Evolutionary conservation across 148 eudicot genomes (phyloP).

Genomic region (Diospyros kaki): DNA sequence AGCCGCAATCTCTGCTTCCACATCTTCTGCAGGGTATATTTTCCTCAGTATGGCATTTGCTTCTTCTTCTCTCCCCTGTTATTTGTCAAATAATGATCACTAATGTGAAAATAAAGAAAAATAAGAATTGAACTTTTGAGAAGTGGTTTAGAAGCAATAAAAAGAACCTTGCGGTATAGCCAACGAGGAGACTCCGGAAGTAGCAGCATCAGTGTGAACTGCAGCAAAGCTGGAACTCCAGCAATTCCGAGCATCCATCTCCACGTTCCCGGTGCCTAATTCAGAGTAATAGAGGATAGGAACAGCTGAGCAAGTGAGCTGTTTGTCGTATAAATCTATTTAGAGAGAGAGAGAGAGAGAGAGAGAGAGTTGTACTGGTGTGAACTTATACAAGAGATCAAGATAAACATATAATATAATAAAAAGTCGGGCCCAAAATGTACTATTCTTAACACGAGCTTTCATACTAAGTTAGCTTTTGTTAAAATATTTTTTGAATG

Average conservation of each 20-base stretch:
- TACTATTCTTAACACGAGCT: too few relatives aligned
- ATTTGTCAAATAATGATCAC: background rate
- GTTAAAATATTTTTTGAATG: too few relatives aligned
- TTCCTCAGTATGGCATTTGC: constrained; percentile 40
- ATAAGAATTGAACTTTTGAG: background rate
- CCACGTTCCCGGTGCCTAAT: constrained; percentile 67
- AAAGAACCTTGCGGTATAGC: constrained; percentile 65
- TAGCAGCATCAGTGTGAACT: constrained; percentile 49
- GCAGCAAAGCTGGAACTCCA: constrained; percentile 60
- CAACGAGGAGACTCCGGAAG: constrained; percentile 86
- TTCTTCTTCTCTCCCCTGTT: constrained; percentile 52
- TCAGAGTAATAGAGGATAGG: background rate
- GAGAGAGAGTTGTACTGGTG: too few relatives aligned
- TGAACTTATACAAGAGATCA: too few relatives aligned
- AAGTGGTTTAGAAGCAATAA: background rate
- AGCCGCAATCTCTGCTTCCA: constrained; percentile 39
- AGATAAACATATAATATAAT: too few relatives aligned
- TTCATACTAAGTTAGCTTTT: too few relatives aligned
- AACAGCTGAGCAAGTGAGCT: too few relatives aligned
- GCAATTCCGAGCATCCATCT: constrained; percentile 87
- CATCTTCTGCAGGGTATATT: constrained; percentile 46
- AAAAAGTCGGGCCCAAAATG: too few relatives aligned
- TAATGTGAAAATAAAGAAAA: background rate
- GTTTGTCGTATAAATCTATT: too few relatives aligned
- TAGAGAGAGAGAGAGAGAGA: too few relatives aligned